These are phyloP conservation scores for Monotropa hypopitys DNA, from an alignment of 179 eudicot genomes.

Conservation along the genomic window DNA sequence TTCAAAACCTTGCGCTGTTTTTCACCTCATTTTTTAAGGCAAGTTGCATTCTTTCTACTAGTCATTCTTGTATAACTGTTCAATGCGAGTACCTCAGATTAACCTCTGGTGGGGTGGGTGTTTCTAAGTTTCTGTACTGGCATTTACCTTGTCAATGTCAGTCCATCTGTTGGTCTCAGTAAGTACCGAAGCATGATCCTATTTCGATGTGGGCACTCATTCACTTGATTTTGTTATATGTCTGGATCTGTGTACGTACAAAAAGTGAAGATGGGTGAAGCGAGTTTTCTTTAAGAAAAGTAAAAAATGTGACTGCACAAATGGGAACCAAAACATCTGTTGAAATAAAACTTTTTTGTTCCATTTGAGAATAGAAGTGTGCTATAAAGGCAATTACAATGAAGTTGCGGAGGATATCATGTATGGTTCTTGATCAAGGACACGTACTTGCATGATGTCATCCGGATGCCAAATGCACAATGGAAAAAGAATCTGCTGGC, in stretches of 20 bases:
- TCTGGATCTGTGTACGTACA: not conserved
- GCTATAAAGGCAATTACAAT: not conserved
- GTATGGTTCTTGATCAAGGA: not conserved
- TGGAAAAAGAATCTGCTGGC: not conserved
- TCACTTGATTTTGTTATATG: not conserved
- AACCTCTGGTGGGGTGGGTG: not conserved
- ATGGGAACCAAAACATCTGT: not conserved
- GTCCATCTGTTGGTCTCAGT: not conserved
- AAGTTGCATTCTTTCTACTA: slow-evolving; percentile 10
- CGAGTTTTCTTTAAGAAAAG: not conserved
- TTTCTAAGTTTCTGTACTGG: not conserved
- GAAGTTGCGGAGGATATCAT: not conserved
- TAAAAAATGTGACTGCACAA: not conserved
- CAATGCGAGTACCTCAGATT: not conserved
- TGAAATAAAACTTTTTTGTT: not conserved
- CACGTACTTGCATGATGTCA: not conserved
- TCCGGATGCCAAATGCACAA: not conserved
- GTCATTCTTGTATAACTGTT: not conserved
- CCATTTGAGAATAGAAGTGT: not conserved
- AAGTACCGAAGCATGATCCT: too few relatives aligned
- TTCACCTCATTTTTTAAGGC: slow-evolving; percentile 91
- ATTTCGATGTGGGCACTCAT: not conserved
- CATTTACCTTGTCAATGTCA: not conserved
- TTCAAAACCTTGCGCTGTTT: slow-evolving; percentile 91
- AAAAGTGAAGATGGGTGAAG: not conserved